phyloP scores from a whole-genome alignment of 192 early-diverging fungal genomes.

The Linnemannia zychae region DNA sequence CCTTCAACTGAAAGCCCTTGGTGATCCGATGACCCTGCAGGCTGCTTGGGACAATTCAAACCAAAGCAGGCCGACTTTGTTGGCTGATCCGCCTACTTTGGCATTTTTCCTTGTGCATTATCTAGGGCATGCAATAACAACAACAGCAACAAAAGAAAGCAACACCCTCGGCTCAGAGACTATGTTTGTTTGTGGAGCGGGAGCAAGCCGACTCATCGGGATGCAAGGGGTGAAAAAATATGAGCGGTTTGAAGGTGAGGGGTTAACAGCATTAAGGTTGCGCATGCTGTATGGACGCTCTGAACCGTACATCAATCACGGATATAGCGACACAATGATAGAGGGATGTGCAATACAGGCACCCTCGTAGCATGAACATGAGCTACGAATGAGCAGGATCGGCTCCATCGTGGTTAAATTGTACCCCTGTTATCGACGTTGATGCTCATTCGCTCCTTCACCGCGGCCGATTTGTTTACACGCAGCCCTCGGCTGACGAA shows the following conservation, averaged over 20 bases:
- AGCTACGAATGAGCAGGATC: background rate
- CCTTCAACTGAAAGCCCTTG: background rate
- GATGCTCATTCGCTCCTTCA: background rate
- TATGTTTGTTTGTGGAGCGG: background rate
- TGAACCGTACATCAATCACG: background rate
- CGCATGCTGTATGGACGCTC: background rate
- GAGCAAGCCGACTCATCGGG: background rate
- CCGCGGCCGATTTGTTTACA: background rate
- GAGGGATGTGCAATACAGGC: no score
- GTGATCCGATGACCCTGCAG: no score
- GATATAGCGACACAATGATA: no score
- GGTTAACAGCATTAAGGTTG: background rate
- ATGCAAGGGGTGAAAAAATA: background rate
- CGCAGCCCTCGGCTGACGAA: background rate
- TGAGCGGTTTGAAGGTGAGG: background rate
- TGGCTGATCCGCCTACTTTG: background rate
- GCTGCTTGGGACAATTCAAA: no score
- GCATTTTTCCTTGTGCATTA: background rate
- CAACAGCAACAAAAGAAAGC: background rate
- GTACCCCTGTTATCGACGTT: background rate
- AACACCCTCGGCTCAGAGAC: background rate
- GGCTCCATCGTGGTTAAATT: background rate
- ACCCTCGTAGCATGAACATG: background rate
- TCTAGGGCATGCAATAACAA: background rate
- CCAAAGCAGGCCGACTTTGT: no score